Conservation (phyloP, 2,329 filamentous ascomycete genomes). For the Hypoxylon sp. region DNA sequence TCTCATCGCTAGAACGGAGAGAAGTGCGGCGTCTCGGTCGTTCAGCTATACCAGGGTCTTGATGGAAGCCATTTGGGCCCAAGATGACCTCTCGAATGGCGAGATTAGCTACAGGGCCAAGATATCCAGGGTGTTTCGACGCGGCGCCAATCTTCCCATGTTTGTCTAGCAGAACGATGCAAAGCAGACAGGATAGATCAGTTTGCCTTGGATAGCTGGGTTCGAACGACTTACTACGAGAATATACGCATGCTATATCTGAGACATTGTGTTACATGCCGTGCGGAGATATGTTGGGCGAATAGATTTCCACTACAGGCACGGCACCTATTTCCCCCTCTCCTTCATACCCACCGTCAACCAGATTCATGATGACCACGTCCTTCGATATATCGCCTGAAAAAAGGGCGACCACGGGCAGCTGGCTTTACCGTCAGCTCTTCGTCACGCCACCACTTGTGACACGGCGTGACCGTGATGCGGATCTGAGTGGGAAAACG, state of each 20-base stretch:
- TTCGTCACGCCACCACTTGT: not conserved
- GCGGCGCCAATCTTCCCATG: conserved; percentile 25
- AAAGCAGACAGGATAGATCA: not conserved
- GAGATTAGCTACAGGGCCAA: conserved; percentile 20
- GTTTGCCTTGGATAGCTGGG: too few relatives aligned
- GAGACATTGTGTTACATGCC: too few relatives aligned
- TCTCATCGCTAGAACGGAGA: conserved; percentile 42
- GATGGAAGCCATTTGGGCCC: conserved; percentile 46
- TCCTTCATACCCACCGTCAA: not conserved
- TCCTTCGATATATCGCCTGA: not conserved
- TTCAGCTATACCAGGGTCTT: conserved; percentile 35
- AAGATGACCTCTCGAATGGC: conserved; percentile 44
- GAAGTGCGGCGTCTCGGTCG: conserved; percentile 23
- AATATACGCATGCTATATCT: too few relatives aligned
- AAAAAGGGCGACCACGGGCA: not conserved
- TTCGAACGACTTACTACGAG: too few relatives aligned
- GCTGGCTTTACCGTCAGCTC: not conserved
- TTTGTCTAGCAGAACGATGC: conserved; percentile 46
- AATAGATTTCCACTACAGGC: too few relatives aligned
- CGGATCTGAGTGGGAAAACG: conserved; percentile 2
- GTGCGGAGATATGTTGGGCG: too few relatives aligned
- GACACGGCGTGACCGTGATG: not conserved
- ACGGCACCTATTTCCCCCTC: not conserved
- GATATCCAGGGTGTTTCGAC: conserved; percentile 26
- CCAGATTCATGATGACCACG: not conserved